These are phyloP conservation scores for Cryphonectria japonica DNA, from an alignment of 2,329 filamentous ascomycete genomes.

Conservation along the genomic window DNA sequence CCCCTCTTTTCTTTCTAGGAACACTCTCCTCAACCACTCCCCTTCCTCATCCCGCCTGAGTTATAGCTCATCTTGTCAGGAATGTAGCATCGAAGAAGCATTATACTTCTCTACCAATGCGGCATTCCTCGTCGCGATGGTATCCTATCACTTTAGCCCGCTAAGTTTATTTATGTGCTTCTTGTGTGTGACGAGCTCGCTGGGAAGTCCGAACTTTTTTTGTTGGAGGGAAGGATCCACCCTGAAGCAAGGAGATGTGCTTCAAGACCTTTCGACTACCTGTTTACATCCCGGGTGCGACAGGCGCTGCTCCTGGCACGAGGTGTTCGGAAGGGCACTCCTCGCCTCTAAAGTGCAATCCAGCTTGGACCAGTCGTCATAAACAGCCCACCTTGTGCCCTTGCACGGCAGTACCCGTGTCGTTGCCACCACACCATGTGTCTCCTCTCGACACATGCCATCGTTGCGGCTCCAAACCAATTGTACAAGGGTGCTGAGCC, in stretches of 20 bases:
- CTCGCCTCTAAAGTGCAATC: neutral
- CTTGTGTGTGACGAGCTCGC: neutral
- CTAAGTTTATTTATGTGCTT: neutral
- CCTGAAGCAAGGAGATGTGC: neutral
- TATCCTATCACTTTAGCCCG: neutral
- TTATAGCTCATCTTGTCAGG: neutral
- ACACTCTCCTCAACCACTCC: neutral
- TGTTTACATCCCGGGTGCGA: neutral
- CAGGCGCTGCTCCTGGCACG: neutral
- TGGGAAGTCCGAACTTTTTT: neutral
- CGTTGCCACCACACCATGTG: neutral
- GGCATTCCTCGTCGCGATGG: neutral
- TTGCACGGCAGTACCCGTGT: neutral
- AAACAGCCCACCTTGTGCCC: neutral
- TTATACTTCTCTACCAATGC: neutral
- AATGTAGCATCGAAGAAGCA: neutral
- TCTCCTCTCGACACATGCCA: neutral
- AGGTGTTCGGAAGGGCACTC: neutral
- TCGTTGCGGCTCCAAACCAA: conserved; percentile 13
- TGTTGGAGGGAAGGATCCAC: neutral
- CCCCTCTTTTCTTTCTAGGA: too few relatives aligned
- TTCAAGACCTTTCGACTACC: neutral
- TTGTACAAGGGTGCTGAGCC: conserved; percentile 1
- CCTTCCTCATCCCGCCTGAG: neutral
- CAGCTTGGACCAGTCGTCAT: neutral